Evolutionary conservation across 345 rosid genomes (phyloP).

Genomic region (Brassica carinata): DNA sequence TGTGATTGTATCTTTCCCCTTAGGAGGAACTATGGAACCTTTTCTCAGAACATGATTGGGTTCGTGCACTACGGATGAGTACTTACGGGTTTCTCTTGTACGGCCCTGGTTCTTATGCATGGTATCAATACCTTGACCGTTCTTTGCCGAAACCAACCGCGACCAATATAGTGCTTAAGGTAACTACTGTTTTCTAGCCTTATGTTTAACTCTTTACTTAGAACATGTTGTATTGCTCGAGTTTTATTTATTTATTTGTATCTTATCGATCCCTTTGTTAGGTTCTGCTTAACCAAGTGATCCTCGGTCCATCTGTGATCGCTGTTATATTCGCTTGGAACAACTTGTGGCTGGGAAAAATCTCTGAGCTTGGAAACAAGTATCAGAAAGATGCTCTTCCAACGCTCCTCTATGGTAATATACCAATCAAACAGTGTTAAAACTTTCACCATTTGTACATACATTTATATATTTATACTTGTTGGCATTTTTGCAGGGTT

Average conservation of each 20-base stretch:
- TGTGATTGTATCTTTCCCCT: constrained; percentile 3
- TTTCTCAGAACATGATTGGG: constrained; percentile 76
- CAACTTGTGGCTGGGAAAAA: constrained; percentile 81
- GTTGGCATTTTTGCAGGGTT: constrained; percentile 53
- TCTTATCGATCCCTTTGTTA: constrained; percentile 29
- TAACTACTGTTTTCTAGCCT: constrained; percentile 19
- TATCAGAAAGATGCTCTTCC: constrained; percentile 83
- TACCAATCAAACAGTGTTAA: not conserved
- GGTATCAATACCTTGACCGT: constrained; percentile 82
- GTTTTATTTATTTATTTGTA: not conserved
- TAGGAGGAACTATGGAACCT: constrained; percentile 50
- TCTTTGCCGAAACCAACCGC: constrained; percentile 71
- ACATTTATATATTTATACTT: not conserved
- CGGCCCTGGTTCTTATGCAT: constrained; percentile 89
- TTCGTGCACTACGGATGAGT: constrained; percentile 84
- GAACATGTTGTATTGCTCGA: not conserved
- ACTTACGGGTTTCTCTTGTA: constrained; percentile 88
- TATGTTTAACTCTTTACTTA: not conserved
- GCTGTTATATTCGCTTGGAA: constrained; percentile 93
- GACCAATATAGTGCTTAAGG: constrained; percentile 71
- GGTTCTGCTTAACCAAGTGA: constrained; percentile 85
- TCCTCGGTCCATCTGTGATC: constrained; percentile 90
- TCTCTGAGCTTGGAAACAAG: constrained; percentile 71
- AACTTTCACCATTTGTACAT: not conserved
- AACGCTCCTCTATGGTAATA: constrained; percentile 69